Evolutionary conservation across 192 early-diverging fungal species (phyloP).

Genomic region (Neocallimastix lanati): DNA sequence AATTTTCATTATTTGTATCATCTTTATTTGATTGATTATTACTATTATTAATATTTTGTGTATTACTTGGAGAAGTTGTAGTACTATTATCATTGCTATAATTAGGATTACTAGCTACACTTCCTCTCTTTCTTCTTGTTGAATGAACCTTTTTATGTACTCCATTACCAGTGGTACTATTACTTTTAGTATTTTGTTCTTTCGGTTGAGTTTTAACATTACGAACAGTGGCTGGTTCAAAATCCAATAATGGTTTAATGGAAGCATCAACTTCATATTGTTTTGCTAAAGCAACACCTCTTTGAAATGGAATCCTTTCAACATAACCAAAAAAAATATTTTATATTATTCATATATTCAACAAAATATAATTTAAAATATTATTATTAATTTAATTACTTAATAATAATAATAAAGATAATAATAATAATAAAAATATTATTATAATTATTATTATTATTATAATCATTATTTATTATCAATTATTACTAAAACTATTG

Average conservation of each 20-base stretch:
- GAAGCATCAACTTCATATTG: constrained; percentile 58
- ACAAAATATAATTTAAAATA: too few relatives aligned
- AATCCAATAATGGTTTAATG: constrained; percentile 65
- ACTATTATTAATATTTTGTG: neutral
- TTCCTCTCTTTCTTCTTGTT: neutral
- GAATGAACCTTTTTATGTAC: neutral
- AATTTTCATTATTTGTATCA: neutral
- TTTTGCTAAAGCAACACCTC: constrained; percentile 60
- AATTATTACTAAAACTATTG: too few relatives aligned
- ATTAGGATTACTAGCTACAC: neutral
- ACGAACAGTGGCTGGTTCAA: constrained; percentile 25
- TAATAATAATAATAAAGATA: too few relatives aligned
- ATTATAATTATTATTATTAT: too few relatives aligned
- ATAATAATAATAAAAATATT: too few relatives aligned
- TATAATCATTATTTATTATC: too few relatives aligned
- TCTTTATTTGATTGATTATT: neutral
- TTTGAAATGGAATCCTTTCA: constrained; percentile 64
- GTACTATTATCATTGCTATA: neutral
- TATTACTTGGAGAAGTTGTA: neutral
- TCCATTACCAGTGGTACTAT: neutral
- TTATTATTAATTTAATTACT: too few relatives aligned
- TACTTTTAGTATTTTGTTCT: neutral
- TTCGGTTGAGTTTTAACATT: neutral
- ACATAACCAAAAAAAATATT: too few relatives aligned
- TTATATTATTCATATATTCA: neutral